Base-by-base conservation (phyloP, 768 basidiomycete genomes). In the Lactifluus hygrophoroides region DNA sequence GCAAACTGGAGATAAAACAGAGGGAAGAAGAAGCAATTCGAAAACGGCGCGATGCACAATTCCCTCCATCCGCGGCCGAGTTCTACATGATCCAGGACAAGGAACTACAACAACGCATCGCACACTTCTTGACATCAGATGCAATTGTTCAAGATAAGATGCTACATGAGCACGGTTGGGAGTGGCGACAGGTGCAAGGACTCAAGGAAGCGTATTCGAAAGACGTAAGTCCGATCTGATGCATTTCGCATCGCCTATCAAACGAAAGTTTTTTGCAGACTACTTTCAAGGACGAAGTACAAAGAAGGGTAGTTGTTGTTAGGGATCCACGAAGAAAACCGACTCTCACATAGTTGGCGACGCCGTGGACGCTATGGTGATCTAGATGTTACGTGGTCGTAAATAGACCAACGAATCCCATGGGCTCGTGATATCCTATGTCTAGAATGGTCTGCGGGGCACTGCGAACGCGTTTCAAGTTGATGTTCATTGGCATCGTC, bases 281-380 rank as follows among this genome's bases (percentile, higher is more conserved):
- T 30, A 11, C 46, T 35, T 63, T 63, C 50, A 63, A 48, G 42
- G 57, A 55, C 23, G 43, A 61, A 5, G 44, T 63, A 51, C 51
- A 46, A 30, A 61, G 54, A 43, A 63, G 54, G 17, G 44, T 63
- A 7, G 51, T 51, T 14, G 58, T 62, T 28, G 62, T 61, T 38
- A 56, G 42, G 54, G 62, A 63, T 37, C 62, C 62, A n/a, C 60
- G 62, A 44, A 54, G 55, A 51, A 62, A 61, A 34, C 51, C 57
- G 21, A 55, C 58, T 21, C 23, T 56, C 11, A n/a, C 51, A 17
- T 60, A 40, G 11, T 19, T 21, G 14, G 38, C n/a, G 47, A 45
- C 19, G 51, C 38, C 16, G 44, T 35, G 30, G 47, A 45, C 19
- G 51, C 38, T 19, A 49, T 35, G 30, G 54, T 55, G 37, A 27